These are phyloP conservation scores for Erysimum cheiranthoides DNA, from an alignment of 345 rosid species.

Conservation along the genomic window DNA sequence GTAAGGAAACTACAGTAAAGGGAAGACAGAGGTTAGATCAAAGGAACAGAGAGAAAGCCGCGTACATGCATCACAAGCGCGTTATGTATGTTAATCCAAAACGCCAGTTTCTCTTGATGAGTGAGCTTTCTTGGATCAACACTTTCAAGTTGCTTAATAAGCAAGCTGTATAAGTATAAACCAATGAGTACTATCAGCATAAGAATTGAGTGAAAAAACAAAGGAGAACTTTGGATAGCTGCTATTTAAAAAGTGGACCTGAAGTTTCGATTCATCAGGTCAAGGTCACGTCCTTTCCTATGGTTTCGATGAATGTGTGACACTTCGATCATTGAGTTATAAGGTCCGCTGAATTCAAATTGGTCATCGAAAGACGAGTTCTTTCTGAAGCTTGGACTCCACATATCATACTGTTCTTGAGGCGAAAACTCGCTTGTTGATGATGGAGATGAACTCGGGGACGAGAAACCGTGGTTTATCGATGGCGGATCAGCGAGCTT, in stretches of 20 bases:
- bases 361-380: constrained; percentile 83
- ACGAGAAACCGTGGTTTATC: constrained; percentile 68
- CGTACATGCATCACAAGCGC: constrained; percentile 93
- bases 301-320: constrained; percentile 75
- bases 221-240: neutral
- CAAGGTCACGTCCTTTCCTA: constrained; percentile 75
- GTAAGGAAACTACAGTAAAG: neutral
- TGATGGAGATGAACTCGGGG: constrained; percentile 85
- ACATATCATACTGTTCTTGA: constrained; percentile 71
- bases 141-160: constrained; percentile 69
- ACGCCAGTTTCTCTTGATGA: constrained; percentile 89
- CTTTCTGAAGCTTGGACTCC: constrained; percentile 92
- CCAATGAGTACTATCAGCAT: constrained; percentile 18
- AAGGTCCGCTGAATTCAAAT: constrained; percentile 95
- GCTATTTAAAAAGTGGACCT: constrained; percentile 52
- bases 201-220: neutral
- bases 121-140: constrained; percentile 71
- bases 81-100: constrained; percentile 96
- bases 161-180: constrained; percentile 58
- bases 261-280: constrained; percentile 78
- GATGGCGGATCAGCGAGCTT: constrained; percentile 90
- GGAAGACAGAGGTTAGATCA: constrained; percentile 11
- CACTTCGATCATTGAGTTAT: constrained; percentile 92
- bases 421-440: constrained; percentile 77
- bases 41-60: constrained; percentile 8